phyloP scores from a whole-genome alignment of 805 yeast genomes.

The Ogataea methanolica region DNA sequence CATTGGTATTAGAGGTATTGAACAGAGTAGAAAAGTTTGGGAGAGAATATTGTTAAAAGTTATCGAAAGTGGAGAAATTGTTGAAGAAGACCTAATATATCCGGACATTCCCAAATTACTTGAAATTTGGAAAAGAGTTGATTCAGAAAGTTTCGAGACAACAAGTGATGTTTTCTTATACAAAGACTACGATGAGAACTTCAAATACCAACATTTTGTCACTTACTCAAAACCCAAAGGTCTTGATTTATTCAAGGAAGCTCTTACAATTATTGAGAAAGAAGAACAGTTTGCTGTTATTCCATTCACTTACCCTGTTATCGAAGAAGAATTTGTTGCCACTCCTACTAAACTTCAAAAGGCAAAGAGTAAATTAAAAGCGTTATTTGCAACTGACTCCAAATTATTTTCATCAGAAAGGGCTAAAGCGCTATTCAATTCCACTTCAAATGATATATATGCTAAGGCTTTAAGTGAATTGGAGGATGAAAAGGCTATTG shows the following conservation, averaged over 20 bases:
- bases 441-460: constrained; percentile 41
- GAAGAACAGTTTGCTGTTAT: constrained; percentile 48
- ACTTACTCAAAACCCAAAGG: constrained; percentile 26
- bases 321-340: constrained; percentile 7
- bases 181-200: constrained; percentile 42
- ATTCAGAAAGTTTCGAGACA: constrained; percentile 29
- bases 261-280: constrained; percentile 65
- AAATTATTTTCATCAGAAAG: constrained; percentile 40
- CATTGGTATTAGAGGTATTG: constrained; percentile 57
- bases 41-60: constrained; percentile 58
- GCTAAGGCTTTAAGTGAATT: constrained; percentile 46
- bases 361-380: constrained; percentile 41
- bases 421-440: constrained; percentile 44
- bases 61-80: constrained; percentile 50
- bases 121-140: constrained; percentile 58
- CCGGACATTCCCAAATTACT: constrained; percentile 50
- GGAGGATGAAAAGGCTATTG: constrained; percentile 52
- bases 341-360: constrained; percentile 28
- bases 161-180: constrained; percentile 26
- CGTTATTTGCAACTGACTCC: constrained; percentile 54
- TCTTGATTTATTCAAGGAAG: constrained; percentile 42
- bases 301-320: constrained; percentile 37
- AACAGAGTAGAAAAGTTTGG: constrained; percentile 53
- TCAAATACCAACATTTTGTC: constrained; percentile 38
- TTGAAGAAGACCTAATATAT: constrained; percentile 44